A percentile compares a stretch with the other conserved stretches of the same genome.
phyloP scores from a whole-genome alignment of 1,284 basidiomycete genomes.

The Austropuccinia psidii region DNA sequence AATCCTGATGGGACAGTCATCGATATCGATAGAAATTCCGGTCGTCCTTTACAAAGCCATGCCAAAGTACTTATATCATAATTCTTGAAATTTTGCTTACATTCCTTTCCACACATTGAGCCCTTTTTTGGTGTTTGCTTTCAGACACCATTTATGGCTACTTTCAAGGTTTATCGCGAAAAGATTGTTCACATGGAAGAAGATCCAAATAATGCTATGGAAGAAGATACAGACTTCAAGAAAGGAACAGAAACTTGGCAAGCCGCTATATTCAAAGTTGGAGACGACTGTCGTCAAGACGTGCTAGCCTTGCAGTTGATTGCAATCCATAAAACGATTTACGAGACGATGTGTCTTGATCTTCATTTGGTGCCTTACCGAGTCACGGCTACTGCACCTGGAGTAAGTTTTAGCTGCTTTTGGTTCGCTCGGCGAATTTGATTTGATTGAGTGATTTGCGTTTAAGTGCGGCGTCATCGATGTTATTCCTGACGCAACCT shows the following conservation, averaged over 20 bases:
- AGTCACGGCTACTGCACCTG: constrained; percentile 92
- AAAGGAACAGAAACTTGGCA: constrained; percentile 87
- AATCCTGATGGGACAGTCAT: constrained; percentile 95
- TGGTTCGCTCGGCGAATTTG: neutral
- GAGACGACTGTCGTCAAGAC: constrained; percentile 97
- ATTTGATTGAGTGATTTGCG: constrained; percentile 1
- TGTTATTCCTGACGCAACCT: constrained; percentile 95
- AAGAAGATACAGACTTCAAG: constrained; percentile 54
- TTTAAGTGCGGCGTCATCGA: constrained; percentile 91
- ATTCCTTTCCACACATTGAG: too few species aligned
- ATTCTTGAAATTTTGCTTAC: neutral
- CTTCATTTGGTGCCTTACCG: constrained; percentile 93
- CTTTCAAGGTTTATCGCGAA: constrained; percentile 92
- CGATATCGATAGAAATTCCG: constrained; percentile 93
- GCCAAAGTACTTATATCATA: constrained; percentile 78
- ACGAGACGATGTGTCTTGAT: constrained; percentile 72
- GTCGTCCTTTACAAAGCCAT: constrained; percentile 89
- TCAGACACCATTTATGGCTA: constrained; percentile 98
- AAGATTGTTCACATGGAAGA: constrained; percentile 58
- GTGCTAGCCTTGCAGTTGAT: constrained; percentile 93
- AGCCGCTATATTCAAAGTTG: constrained; percentile 98
- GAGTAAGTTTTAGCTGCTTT: constrained; percentile 57
- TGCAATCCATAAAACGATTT: constrained; percentile 99
- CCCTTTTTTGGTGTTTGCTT: neutral
- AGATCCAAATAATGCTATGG: constrained; percentile 56